Conservation (phyloP, 2,329 filamentous ascomycete species). For the Diaporthe sp. region DNA sequence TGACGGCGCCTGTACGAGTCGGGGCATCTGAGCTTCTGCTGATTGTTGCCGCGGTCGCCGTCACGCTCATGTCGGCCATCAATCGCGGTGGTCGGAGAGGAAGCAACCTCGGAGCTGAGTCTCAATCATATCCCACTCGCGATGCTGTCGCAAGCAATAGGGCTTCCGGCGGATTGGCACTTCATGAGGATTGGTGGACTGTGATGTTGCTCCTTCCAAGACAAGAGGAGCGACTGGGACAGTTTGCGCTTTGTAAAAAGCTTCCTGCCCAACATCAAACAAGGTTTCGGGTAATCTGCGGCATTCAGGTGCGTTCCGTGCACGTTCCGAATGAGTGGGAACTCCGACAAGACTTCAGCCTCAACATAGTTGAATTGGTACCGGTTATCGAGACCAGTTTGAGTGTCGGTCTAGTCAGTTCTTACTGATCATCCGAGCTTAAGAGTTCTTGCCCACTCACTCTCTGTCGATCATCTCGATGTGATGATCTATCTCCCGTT, state of each 20-base stretch:
- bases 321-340: not conserved
- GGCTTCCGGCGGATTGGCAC: not conserved
- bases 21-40: conserved; percentile 7
- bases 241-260: not conserved
- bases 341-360: not conserved
- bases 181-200: not conserved
- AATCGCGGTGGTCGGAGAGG: not conserved
- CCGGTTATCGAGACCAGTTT: not conserved
- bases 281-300: conserved; percentile 20
- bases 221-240: not conserved
- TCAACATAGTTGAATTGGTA: not conserved
- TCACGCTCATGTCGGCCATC: not conserved
- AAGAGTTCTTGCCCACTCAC: not conserved
- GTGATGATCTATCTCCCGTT: not conserved
- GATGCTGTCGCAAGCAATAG: not conserved
- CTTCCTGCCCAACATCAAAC: not conserved
- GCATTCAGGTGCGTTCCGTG: not conserved
- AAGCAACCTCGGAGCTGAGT: not conserved
- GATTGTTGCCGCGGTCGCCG: not conserved
- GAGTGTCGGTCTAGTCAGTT: not conserved
- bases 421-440: not conserved
- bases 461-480: not conserved
- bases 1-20: conserved; percentile 1
- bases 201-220: not conserved
- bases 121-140: not conserved